These are phyloP conservation scores for Aspergillus olivimuriae DNA, from an alignment of 495 filamentous ascomycete genomes.

Conservation along the genomic window DNA sequence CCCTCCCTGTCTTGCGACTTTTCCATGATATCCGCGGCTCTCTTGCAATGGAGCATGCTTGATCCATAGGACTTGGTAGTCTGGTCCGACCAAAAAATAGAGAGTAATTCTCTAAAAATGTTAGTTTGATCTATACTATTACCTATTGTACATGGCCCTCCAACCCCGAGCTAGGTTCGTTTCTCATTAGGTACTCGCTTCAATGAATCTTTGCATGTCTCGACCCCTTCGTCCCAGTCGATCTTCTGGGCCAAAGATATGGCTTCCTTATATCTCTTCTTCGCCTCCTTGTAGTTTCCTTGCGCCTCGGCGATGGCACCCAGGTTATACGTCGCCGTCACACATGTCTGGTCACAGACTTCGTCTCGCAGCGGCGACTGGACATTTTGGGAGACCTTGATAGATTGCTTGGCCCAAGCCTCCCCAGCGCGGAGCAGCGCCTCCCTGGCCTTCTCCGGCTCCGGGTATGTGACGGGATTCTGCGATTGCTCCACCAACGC, in stretches of 20 bases:
- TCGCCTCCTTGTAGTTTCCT: constrained; percentile 58
- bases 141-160: too few relatives aligned
- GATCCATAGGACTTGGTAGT: too few relatives aligned
- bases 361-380: constrained; percentile 54
- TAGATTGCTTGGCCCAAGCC: constrained; percentile 71
- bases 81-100: too few relatives aligned
- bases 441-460: constrained; percentile 43
- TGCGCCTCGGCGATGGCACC: constrained; percentile 72
- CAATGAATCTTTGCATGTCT: constrained; percentile 43
- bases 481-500: constrained; percentile 29
- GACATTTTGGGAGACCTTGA: constrained; percentile 52
- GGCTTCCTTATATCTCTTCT: constrained; percentile 50
- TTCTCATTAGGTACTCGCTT: constrained; percentile 35
- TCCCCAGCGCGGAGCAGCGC: constrained; percentile 54
- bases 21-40: too few relatives aligned
- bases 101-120: too few relatives aligned
- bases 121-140: too few relatives aligned
- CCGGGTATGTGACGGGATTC: constrained; percentile 27
- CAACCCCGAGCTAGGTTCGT: too few relatives aligned
- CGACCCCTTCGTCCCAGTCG: constrained; percentile 57
- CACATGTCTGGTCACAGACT: constrained; percentile 83
- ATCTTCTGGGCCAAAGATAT: constrained; percentile 53
- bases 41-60: too few relatives aligned
- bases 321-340: constrained; percentile 77
- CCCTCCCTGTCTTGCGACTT: neutral